Evolutionary conservation across 2,329 filamentous ascomycete species (phyloP).

Genomic region (Aspergillus sp.): DNA sequence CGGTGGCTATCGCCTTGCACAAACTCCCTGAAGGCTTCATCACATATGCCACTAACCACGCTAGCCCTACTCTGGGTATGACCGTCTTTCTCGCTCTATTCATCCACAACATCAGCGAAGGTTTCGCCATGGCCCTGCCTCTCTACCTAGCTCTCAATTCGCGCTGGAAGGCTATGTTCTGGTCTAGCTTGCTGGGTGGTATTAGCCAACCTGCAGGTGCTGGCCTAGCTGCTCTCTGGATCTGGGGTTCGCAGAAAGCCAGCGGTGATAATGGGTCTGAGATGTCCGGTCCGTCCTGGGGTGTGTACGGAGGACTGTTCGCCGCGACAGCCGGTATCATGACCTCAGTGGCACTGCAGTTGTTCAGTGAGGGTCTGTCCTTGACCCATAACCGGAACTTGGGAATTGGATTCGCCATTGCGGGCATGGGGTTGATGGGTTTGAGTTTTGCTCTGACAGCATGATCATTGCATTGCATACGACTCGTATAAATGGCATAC

Average conservation of each 20-base stretch:
- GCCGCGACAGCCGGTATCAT: conserved; percentile 88
- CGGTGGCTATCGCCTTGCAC: conserved; percentile 88
- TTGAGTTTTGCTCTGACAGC: conserved; percentile 79
- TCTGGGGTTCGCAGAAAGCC: conserved; percentile 59
- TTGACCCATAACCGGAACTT: conserved; percentile 51
- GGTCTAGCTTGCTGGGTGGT: conserved; percentile 76
- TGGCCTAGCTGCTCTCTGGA: conserved; percentile 76
- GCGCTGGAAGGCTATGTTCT: conserved; percentile 73
- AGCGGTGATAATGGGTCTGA: conserved; percentile 19
- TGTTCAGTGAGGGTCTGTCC: conserved; percentile 79
- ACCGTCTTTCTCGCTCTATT: conserved; percentile 93
- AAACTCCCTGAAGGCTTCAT: conserved; percentile 86
- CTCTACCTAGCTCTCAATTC: conserved; percentile 85
- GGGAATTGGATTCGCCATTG: conserved; percentile 33
- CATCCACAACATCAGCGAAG: conserved; percentile 97
- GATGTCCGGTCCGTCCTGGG: conserved; percentile 43
- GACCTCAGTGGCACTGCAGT: conserved; percentile 82
- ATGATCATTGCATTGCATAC: conserved; percentile 10
- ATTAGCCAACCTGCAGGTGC: conserved; percentile 83
- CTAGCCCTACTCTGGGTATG: conserved; percentile 79
- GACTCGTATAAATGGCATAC: not conserved
- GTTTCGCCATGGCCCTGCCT: conserved; percentile 87
- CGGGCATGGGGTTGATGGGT: conserved; percentile 76
- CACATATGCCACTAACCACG: conserved; percentile 95
- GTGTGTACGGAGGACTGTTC: conserved; percentile 61